Base-by-base conservation (phyloP, 176 grass and related monocot species). In the Lolium multiflorum region DNA sequence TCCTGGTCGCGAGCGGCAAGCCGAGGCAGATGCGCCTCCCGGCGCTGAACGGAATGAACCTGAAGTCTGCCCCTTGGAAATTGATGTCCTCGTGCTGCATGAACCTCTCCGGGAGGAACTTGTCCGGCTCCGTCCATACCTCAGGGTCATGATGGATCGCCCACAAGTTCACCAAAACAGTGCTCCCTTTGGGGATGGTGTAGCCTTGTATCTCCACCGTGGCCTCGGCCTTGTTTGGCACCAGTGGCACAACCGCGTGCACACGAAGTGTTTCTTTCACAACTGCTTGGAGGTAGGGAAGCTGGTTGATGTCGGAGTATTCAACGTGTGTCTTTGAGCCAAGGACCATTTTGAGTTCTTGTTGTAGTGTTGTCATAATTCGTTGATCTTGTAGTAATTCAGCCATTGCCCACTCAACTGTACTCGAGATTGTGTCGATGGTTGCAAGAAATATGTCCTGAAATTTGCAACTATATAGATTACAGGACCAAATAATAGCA, bases 71-170 rank as follows among this genome's bases (percentile, higher is more conserved):
- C 2, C 85, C 84, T 0, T 26, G n/a, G 9, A 82, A 90, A 41
- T 78, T 26, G 9, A 70, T 12, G 4, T 82, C 81, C 13, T 10
- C 81, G 0, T 72, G 20, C 20, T 50, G 52, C 28, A 93, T 7
- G 62, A 93, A 93, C 81, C 91, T 85, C 70, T 93, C 85, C 0
- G 88, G 88, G 1, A 35, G 28, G 71, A 93, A 93, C 66, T 46
- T 81, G 3, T 59, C 35, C 0, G 88, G 77, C 18, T 88, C 71
- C 4, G 18, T 4, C 91, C 88, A 93, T 0, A 21, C 46, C 4
- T 22, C 28, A 9, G 55, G 22, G 2, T 88, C 67, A 8, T 38
- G 75, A 24, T 89, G 76, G 7, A 90, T 58, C 0, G 91, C 91
- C 91, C 88, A 93, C 11, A 88, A 1, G 55, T 93, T 93, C 54